Evolutionary conservation across 164 flowering plant species (phyloP), one percentile per base, ranked within the genome.

Genomic region (Platanus orientalis): DNA sequence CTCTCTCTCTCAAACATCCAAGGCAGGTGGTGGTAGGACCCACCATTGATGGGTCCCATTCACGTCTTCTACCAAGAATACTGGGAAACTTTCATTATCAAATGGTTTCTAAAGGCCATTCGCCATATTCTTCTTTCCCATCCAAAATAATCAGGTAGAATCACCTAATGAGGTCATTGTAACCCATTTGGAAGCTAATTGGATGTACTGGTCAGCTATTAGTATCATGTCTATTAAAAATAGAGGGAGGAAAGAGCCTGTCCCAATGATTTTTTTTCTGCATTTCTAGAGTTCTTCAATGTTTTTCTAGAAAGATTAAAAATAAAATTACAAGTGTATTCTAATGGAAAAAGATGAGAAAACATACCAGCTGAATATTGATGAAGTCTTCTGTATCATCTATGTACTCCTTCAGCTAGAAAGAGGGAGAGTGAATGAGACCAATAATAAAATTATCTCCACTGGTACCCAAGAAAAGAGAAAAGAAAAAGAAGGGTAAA

Each of bases 351-450:
- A 13, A 4, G 2, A 44, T 25, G 24, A 61, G 34, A 42, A 21
- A 10, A 66, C 79, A 21, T 72, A 94, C 96, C 91, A 94, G 82
- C 71, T 91, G 91, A 73, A 94, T 91, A 68, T 90, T 90, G 62
- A 90, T 86, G 72, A 69, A 69, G 45, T 69, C 72, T 29, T 69
- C 72, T 5, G 72, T 69, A 49, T 45, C 49, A 16, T 45, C 49
- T 16, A 45, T 45, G 20, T 45, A 45, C 49, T 69, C 84, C 23
- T 69, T 94, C 69, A 94, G 76, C 99, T 94, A 84, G 7, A 21
- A 48, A 55, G 28, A 54, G 62, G 63, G 17, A 19, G 40, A 44
- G 14, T n/a, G 16, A 47, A 11, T 16, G 25, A 59, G 57, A 49
- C n/a, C n/a, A n/a, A 62, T 24, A 59, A 53, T 49, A 32, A 57